Evolutionary conservation across 176 grass and related monocot genomes (phyloP).

Genomic region (Musa acuminata): DNA sequence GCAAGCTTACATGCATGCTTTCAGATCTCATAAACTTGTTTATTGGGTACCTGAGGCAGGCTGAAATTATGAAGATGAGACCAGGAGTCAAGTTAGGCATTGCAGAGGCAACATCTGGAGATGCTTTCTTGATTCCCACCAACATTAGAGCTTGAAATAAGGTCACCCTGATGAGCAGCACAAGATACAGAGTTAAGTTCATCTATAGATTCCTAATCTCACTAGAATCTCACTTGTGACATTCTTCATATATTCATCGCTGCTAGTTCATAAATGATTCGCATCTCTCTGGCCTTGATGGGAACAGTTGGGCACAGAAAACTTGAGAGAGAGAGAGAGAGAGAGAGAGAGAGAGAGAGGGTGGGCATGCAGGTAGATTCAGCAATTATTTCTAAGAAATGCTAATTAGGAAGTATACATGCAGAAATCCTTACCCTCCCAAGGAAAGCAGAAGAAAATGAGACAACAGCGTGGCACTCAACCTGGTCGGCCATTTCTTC

Average conservation of each 20-base stretch:
- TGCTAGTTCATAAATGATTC: not conserved
- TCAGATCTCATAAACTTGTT: not conserved
- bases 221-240: not conserved
- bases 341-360: not conserved
- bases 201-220: not conserved
- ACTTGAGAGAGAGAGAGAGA: not conserved
- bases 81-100: constrained; percentile 57
- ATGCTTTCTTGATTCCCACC: constrained; percentile 42
- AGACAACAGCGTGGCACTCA: constrained; percentile 26
- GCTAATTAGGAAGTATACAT: not conserved
- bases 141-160: constrained; percentile 50
- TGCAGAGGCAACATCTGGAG: constrained; percentile 51
- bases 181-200: not conserved
- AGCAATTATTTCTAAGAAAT: not conserved
- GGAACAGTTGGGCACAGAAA: too few relatives aligned
- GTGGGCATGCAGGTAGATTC: too few relatives aligned
- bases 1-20: not conserved
- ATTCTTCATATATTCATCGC: too few relatives aligned
- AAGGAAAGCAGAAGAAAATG: constrained; percentile 37
- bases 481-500: constrained; percentile 47
- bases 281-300: too few relatives aligned
- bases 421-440: constrained; percentile 34
- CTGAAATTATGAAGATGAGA: constrained; percentile 48
- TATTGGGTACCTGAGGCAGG: constrained; percentile 35
- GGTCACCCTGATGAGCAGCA: constrained; percentile 19